Percentiles rank a stretch among this genome's conserved stretches.
Evolutionary conservation across 176 grass and related monocot genomes (phyloP).

Genomic region (Puccinellia tenuiflora): DNA sequence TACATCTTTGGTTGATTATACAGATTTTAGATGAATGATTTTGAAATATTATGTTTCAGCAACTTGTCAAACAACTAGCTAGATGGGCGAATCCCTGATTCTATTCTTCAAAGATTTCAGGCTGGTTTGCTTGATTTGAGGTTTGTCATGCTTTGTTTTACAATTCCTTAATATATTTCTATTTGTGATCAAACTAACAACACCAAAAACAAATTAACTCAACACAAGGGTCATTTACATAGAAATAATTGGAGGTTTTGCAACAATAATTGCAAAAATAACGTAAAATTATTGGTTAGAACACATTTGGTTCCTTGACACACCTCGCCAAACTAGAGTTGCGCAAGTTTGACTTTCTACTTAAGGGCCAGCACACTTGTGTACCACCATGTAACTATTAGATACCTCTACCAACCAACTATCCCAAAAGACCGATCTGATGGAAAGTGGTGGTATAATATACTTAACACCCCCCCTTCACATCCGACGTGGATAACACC

Average conservation of each 20-base stretch:
- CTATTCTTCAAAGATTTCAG: conserved; percentile 11
- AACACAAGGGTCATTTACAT: neutral
- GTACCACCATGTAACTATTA: too few relatives aligned
- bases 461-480: too few relatives aligned
- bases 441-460: too few relatives aligned
- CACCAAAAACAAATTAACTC: neutral
- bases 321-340: too few relatives aligned
- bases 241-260: neutral
- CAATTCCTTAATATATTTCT: neutral
- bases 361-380: too few relatives aligned
- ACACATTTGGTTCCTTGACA: too few relatives aligned
- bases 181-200: neutral
- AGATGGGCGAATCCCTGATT: conserved; percentile 15
- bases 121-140: conserved; percentile 22
- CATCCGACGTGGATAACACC: too few relatives aligned
- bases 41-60: conserved; percentile 16
- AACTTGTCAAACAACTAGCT: conserved; percentile 39
- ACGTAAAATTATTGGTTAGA: too few relatives aligned
- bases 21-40: neutral
- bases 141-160: neutral
- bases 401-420: too few relatives aligned
- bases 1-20: neutral
- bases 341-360: too few relatives aligned
- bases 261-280: too few relatives aligned
- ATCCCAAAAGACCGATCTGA: too few relatives aligned